Base-by-base conservation (phyloP, 2,329 filamentous ascomycete species). In the Talaromyces rugulosus region DNA sequence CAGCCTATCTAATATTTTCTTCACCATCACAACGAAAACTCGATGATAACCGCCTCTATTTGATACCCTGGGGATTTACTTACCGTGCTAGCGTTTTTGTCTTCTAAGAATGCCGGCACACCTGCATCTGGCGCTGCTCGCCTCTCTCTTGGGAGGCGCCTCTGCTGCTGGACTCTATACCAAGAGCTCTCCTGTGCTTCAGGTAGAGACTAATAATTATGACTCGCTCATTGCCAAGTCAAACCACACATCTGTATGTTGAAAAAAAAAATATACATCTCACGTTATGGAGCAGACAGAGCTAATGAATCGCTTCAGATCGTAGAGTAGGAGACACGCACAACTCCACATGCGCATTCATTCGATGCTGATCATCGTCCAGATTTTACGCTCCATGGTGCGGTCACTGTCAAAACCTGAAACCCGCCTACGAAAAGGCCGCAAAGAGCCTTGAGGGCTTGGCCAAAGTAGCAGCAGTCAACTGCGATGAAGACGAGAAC, bases 321-420 rank as follows among this genome's bases (percentile, higher is more conserved):
- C 67, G 77, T 84, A 68, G 82, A 83, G 81, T 83, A 77, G 79
- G 79, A 16, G 68, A 65, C 28, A 54, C 58, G 50, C 23, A 59
- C 55, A 65, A 59, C 47, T 54, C 54, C 61, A 57, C 58, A 56
- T 50, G 56, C 66, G 30, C 42, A 33, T 30, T 27, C 62, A 63
- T 58, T 61, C 55, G 58, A 66, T 66, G 59, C 68, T 64, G 40
- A 62, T 58, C 79, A 87, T 51, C 47, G 18, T 42, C n/a, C 74
- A 91, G 93, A 78, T 98, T 98, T 83, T 98, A 96, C 72, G 94
- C 94, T 8, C 94, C 94, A 28, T 98, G 94, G 94, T 98, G 95
- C 72, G 95, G 94, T 50, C 95, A 98, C 79, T 99, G 95, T 81
- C 85, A 96, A 79, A 97, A 90, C 78, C 89, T 99, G 71, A 93